These are phyloP conservation scores for Claviceps sp. DNA, from an alignment of 2,329 filamentous ascomycete species.

Conservation along the genomic window DNA sequence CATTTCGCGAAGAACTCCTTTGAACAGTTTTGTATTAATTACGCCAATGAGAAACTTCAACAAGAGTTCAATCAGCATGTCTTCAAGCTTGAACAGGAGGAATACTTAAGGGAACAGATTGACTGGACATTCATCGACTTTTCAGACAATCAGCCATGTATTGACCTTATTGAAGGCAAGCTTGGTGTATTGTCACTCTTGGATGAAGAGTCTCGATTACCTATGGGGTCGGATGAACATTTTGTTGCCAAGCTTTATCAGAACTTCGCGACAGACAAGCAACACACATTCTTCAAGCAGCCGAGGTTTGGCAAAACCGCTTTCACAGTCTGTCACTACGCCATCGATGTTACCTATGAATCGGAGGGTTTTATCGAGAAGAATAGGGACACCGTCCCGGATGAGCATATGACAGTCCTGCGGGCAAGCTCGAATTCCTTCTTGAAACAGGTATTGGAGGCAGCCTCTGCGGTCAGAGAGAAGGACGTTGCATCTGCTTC, in stretches of 20 bases:
- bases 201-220: constrained; percentile 90
- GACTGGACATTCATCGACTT: constrained; percentile 99
- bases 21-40: constrained; percentile 99
- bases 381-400: constrained; percentile 95
- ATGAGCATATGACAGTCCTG: constrained; percentile 93
- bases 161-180: constrained; percentile 95
- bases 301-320: constrained; percentile 93
- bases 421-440: constrained; percentile 75
- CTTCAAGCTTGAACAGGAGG: constrained; percentile 97
- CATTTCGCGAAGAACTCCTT: constrained; percentile 99
- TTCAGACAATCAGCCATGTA: constrained; percentile 97
- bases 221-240: constrained; percentile 94
- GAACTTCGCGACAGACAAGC: constrained; percentile 81
- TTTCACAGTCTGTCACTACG: constrained; percentile 98
- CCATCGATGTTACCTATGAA: constrained; percentile 94
- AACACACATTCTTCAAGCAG: constrained; percentile 97
- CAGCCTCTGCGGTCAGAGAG: constrained; percentile 75
- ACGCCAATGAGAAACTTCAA: constrained; percentile 97
- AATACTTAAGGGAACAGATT: constrained; percentile 91
- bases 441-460: constrained; percentile 70
- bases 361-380: constrained; percentile 99
- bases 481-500: constrained; percentile 60
- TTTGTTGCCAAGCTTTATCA: constrained; percentile 94
- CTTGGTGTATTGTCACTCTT: constrained; percentile 83
- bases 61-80: constrained; percentile 99